These are phyloP conservation scores for Pyrenochaeta sp. DNA, from an alignment of 2,329 filamentous ascomycete genomes.

Conservation along the genomic window DNA sequence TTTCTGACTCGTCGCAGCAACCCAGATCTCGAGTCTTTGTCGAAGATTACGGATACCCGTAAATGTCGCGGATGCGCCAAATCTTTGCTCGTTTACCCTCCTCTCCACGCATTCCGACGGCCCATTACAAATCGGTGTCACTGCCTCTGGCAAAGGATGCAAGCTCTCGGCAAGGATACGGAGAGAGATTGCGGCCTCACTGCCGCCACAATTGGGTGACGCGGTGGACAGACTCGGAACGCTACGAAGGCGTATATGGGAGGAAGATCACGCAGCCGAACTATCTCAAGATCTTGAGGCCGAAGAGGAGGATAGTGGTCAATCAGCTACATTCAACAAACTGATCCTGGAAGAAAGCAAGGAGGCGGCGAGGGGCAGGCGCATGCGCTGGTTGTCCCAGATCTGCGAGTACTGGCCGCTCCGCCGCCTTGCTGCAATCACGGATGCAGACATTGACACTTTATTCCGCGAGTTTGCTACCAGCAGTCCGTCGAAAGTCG, in stretches of 20 bases:
- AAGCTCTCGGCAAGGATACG: constrained; percentile 90
- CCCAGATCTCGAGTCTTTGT: constrained; percentile 78
- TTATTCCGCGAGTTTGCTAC: constrained; percentile 77
- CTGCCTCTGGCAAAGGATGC: constrained; percentile 93
- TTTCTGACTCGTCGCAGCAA: constrained; percentile 55
- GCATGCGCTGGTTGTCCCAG: constrained; percentile 92
- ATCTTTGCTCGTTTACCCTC: constrained; percentile 87
- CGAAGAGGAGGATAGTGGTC: constrained; percentile 72
- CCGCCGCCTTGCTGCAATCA: constrained; percentile 78
- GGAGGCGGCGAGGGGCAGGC: constrained; percentile 76
- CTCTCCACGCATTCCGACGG: constrained; percentile 90
- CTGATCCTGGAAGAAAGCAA: constrained; percentile 78
- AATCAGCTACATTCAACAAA: constrained; percentile 84
- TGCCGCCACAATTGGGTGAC: constrained; percentile 77
- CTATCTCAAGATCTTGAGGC: constrained; percentile 55
- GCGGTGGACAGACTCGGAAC: constrained; percentile 81
- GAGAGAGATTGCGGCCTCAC: constrained; percentile 81
- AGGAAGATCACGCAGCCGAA: constrained; percentile 61
- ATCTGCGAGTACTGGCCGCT: constrained; percentile 99
- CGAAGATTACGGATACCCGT: constrained; percentile 83
- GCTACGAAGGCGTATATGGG: constrained; percentile 52
- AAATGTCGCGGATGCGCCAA: constrained; percentile 88
- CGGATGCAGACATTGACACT: constrained; percentile 77
- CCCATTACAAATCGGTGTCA: constrained; percentile 92
- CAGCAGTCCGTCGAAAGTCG: constrained; percentile 46